Percentiles rank a stretch among this genome's conserved stretches.
phyloP scores from a whole-genome alignment of 768 basidiomycete genomes.

The Calocybe indica region DNA sequence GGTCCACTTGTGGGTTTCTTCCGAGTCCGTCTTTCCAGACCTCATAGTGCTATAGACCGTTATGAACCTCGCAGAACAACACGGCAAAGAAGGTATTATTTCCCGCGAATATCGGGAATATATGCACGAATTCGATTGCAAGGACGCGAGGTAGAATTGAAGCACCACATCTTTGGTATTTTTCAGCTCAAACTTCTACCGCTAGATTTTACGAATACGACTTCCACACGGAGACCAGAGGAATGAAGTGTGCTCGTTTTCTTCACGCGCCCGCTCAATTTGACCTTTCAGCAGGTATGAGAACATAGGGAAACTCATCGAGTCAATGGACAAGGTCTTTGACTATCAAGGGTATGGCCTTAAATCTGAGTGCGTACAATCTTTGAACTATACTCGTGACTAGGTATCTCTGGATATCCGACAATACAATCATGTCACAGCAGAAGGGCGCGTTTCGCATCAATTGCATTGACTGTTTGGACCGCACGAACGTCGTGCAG shows the following conservation, averaged over 20 bases:
- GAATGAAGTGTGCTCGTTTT: constrained; percentile 71
- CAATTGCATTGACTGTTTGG: constrained; percentile 95
- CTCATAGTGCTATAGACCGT: constrained; percentile 43
- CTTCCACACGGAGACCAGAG: constrained; percentile 89
- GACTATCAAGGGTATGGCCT: constrained; percentile 67
- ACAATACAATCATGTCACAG: constrained; percentile 60
- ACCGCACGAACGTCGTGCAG: constrained; percentile 93
- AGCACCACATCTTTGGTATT: not conserved
- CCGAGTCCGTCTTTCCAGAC: constrained; percentile 3
- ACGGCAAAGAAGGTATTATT: constrained; percentile 81
- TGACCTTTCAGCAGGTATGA: constrained; percentile 56
- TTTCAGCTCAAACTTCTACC: constrained; percentile 19
- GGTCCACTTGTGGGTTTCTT: constrained; percentile 61
- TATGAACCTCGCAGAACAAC: constrained; percentile 87
- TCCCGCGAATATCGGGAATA: constrained; percentile 74
- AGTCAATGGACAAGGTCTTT: constrained; percentile 66
- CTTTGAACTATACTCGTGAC: constrained; percentile 1
- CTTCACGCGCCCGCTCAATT: not conserved
- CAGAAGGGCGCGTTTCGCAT: constrained; percentile 87
- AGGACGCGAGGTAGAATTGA: constrained; percentile 49
- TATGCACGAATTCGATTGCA: constrained; percentile 47
- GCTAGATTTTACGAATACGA: constrained; percentile 74
- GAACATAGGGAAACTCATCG: constrained; percentile 77
- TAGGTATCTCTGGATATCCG: constrained; percentile 82
- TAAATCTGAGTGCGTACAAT: constrained; percentile 2